phyloP scores from a whole-genome alignment of 1,284 basidiomycete genomes.

The Cutaneotrichosporon sp. region DNA sequence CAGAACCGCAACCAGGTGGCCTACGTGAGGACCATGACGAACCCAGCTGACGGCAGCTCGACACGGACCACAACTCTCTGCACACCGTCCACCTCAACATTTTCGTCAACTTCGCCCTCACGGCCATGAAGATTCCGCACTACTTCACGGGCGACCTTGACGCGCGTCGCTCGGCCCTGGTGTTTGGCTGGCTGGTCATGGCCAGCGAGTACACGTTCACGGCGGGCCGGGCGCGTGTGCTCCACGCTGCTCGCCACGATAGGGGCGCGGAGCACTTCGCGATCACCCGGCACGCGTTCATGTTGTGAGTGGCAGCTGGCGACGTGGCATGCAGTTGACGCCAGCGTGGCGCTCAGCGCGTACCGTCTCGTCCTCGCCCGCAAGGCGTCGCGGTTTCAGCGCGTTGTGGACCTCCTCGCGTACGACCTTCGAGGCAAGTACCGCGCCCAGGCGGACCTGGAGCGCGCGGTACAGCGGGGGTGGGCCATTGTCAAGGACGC shows the following conservation, averaged over 20 bases:
- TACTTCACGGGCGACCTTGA: slow-evolving; percentile 68
- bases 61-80: slow-evolving; percentile 68
- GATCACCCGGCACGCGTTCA: slow-evolving; percentile 60
- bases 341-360: slow-evolving; percentile 77
- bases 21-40: slow-evolving; percentile 35
- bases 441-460: slow-evolving; percentile 6
- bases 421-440: slow-evolving; percentile 19
- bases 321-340: slow-evolving; percentile 6
- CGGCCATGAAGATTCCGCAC: slow-evolving; percentile 83
- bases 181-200: slow-evolving; percentile 31
- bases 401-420: slow-evolving; percentile 28
- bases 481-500: slow-evolving; percentile 32
- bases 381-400: slow-evolving; percentile 51
- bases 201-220: slow-evolving; percentile 44
- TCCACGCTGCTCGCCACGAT: slow-evolving; percentile 31
- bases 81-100: slow-evolving; percentile 73
- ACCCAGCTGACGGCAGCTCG: slow-evolving; percentile 56
- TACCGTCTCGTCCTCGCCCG: slow-evolving; percentile 66
- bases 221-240: slow-evolving; percentile 44
- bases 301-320: slow-evolving; percentile 61
- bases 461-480: slow-evolving; percentile 16
- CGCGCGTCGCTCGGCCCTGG: slow-evolving; percentile 11
- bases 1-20: slow-evolving; percentile 53
- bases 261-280: slow-evolving; percentile 41
- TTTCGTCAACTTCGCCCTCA: slow-evolving; percentile 81